A percentile compares a stretch with the other conserved stretches of the same genome.
Evolutionary conservation across 1,284 basidiomycete species (phyloP).

Genomic region (Moesziomyces parantarcticus): DNA sequence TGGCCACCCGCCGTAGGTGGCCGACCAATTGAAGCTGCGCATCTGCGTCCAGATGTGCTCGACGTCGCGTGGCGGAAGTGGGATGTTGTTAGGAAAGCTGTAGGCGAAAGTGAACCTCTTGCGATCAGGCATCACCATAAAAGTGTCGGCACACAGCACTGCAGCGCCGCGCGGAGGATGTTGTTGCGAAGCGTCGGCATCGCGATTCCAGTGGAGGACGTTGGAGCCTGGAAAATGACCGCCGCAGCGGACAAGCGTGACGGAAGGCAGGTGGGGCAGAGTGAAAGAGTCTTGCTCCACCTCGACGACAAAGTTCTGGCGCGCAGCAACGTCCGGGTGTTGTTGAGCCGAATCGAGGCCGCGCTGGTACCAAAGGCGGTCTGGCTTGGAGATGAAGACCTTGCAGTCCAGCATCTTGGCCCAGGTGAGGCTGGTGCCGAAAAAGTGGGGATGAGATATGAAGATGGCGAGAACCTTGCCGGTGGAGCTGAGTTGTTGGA

Average conservation of each 20-base stretch:
- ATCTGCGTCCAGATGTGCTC: slow-evolving; percentile 36
- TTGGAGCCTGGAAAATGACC: slow-evolving; percentile 33
- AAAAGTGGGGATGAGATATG: slow-evolving; percentile 45
- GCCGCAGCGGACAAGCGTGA: slow-evolving; percentile 30
- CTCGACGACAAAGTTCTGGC: slow-evolving; percentile 15
- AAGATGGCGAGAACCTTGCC: slow-evolving; percentile 30
- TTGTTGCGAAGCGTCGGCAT: neutral
- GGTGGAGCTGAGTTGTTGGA: slow-evolving; percentile 24
- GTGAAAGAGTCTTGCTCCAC: slow-evolving; percentile 14
- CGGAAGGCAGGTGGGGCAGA: slow-evolving; percentile 17
- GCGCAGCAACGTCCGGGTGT: slow-evolving; percentile 25
- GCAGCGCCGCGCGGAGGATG: slow-evolving; percentile 7
- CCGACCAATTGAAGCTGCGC: slow-evolving; percentile 27
- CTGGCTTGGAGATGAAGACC: slow-evolving; percentile 44
- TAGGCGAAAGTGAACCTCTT: slow-evolving; percentile 35
- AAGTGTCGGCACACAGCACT: slow-evolving; percentile 37
- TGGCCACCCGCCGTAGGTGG: slow-evolving; percentile 39
- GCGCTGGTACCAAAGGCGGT: slow-evolving; percentile 37
- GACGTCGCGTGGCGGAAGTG: slow-evolving; percentile 38
- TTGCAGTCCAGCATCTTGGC: slow-evolving; percentile 39
- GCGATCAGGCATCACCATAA: slow-evolving; percentile 26
- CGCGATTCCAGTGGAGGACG: slow-evolving; percentile 28
- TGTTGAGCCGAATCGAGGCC: slow-evolving; percentile 15
- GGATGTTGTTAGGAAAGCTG: slow-evolving; percentile 39
- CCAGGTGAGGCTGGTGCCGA: slow-evolving; percentile 26